These are phyloP conservation scores for Suillus bovinus DNA, from an alignment of 768 basidiomycete species.

Conservation along the genomic window DNA sequence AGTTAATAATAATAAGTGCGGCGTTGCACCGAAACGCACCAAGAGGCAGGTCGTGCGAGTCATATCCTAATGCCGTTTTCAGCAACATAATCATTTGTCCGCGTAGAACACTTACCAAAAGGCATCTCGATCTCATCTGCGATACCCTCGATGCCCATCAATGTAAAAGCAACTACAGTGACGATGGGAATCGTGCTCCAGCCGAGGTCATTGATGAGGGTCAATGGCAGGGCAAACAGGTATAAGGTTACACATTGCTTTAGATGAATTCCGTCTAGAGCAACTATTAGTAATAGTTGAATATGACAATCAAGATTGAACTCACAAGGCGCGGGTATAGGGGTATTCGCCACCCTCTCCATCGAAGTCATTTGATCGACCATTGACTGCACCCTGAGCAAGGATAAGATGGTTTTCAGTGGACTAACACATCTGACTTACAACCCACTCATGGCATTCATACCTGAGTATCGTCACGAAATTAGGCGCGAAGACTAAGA, in stretches of 20 bases:
- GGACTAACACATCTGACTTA: constrained; percentile 30
- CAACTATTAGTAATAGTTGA: constrained; percentile 13
- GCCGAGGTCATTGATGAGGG: constrained; percentile 77
- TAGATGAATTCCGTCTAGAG: constrained; percentile 80
- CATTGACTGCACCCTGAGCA: constrained; percentile 68
- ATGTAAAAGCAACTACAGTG: constrained; percentile 84
- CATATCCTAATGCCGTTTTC: constrained; percentile 44
- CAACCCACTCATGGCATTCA: constrained; percentile 76
- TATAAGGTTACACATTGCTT: constrained; percentile 96
- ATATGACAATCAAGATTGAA: constrained; percentile 10
- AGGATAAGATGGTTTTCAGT: constrained; percentile 3
- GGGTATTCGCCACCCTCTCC: constrained; percentile 91
- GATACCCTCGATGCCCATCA: constrained; percentile 96
- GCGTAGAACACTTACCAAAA: constrained; percentile 57
- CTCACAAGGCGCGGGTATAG: constrained; percentile 76
- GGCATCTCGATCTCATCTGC: constrained; percentile 96
- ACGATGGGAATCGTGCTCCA: constrained; percentile 87
- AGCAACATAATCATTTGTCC: constrained; percentile 6
- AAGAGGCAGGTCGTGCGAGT: constrained; percentile 71
- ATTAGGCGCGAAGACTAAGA: constrained; percentile 8
- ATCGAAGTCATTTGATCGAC: constrained; percentile 83
- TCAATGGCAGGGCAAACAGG: constrained; percentile 87
- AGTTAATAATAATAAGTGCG: constrained; percentile 6
- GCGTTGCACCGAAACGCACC: constrained; percentile 41
- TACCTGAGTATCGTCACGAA: constrained; percentile 42